Base-by-base conservation (phyloP, 306 rosid genomes). In the Alnus glutinosa region DNA sequence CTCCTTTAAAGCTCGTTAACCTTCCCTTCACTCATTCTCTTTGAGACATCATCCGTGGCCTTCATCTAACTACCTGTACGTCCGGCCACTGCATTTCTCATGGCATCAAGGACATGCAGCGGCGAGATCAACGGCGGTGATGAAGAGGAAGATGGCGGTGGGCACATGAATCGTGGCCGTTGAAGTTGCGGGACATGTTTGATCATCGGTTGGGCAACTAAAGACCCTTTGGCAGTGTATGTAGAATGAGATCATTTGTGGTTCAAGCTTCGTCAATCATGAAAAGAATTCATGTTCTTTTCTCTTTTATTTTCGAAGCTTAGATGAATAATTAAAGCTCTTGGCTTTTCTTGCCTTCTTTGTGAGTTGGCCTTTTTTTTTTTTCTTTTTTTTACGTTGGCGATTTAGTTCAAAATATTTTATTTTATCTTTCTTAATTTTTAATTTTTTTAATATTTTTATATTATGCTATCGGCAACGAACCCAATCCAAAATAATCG, bases 141-240 rank as follows among this genome's bases (percentile, higher is more conserved):
- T 4, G 88, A 83, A 0, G 87, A 58, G 0, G 67, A 86, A 1
- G 87, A 75, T 0, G 77, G 70, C 2, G 79, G 28, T 12, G 13
- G 44, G 46, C 7, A 6, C 2, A 73, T 73, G 10, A 77, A 66
- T 79, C 58, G 52, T 85, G 82, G 80, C 61, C 81, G 79, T 19
- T 81, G 68, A 75, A 82, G 30, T 32, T 55, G 61, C 64, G 42
- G 75, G 73, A 78, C 86, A 83, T 80, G 91, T 77, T 81, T 79
- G 75, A 81, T 42, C 46, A 42, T 83, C 87, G 78, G 58, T 83
- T 81, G 97, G 97, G 97, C 94, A 90, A 92, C 97, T 76, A 79
- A 77, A 73, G 71, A 85, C 79, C 89, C 94, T 92, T 92, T 92
- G 97, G 97, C 94, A 88, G 75, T 80, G 55, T 79, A 58, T 49